Evolutionary conservation across 23 red algal genomes (phyloP), one percentile per base, ranked within the genome.

Genomic region (Gracilaria gracilis): DNA sequence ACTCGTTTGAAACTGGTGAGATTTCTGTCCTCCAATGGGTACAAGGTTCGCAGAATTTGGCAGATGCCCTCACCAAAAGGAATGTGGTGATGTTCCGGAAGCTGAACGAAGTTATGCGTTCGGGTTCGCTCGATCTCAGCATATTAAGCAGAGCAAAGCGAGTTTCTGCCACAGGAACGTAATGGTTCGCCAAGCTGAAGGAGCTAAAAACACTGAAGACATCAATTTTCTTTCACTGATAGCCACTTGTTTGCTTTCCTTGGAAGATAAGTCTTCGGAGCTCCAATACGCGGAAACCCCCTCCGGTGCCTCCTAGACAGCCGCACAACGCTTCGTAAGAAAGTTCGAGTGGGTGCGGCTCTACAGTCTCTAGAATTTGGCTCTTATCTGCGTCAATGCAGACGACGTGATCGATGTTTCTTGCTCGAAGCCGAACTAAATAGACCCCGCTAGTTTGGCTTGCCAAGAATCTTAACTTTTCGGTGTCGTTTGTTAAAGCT

Each of bases 1-100:
- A 88, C 29, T 77, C 66, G 9, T 78, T 88, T 67, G 49, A 88
- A 64, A 55, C 2, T 15, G 84, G 69, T 31, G 37, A 88, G 25
- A 88, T 88, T 23, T n/a, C 0, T 20, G 57, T 65, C 11, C 0
- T 88, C 5, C 84, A 51, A 48, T 88, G 72, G 84, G 57, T 88
- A 4, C 39, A 0, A 20, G 46, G 84, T 40, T 25, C 36, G 13
- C 69, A 57, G 23, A 88, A 88, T 35, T 25, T 59, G 27, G 84
- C 84, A 27, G 53, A 88, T 24, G 67, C 67, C 21, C 48, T 78
- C 25, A 88, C 66, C 17, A 78, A 88, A 51, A 29, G 69, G 9
- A 88, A 88, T 36, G 0, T 88, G 9, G 37, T 57, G 57, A 79
- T 79, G 67, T 88, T 61, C 42, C 67, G 72, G 15, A 37, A 58